Base-by-base conservation (phyloP, 1,284 basidiomycete genomes). In the Boletus hoseneyae region DNA sequence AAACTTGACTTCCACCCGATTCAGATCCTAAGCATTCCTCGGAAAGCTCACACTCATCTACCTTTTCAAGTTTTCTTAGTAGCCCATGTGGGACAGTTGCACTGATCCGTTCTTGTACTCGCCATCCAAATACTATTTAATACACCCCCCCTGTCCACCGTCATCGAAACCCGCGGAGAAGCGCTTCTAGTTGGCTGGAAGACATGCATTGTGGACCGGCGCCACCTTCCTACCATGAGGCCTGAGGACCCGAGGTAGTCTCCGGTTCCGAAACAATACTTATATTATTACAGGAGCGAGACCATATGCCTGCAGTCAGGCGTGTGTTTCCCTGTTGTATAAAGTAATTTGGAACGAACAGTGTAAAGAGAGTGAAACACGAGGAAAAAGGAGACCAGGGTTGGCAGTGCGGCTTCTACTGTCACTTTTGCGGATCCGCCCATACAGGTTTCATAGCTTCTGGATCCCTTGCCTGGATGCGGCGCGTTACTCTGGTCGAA, bases 381-480 rank as follows among this genome's bases (percentile, higher is more conserved):
- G 38, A 50, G 38, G 25, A 42, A 47, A 35, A 44, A 4, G 10
- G 44, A 34, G 25, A 10, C 39, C 44, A 32, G 18, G 52, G 18
- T 21, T 15, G 39, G 45, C 48, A 34, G 19, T 19, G 27, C 15
- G 18, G 34, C 29, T 18, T 19, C 43, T 21, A 39, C 46, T 13
- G 51, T 55, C 53, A 54, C 47, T 47, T 67, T 36, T 32, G 53
- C 30, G 59, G 38, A 52, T 71, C 65, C 18, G 74, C 77, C 79
- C 79, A 80, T 46, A 78, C 69, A 27, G 79, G 81, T 62, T 77
- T 79, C 54, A 67, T 63, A 6, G 70, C 65, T 55, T 81, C 79
- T 25, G 79, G 71, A 59, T 77, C 70, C 37, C 64, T 64, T 44
- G 51, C 51, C 57, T 54, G 52, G 37, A 53, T 38, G 52, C 29